Percentiles rank a stretch among this genome's conserved stretches.
Conservation (phyloP, 345 rosid species). For the Acer campestre region DNA sequence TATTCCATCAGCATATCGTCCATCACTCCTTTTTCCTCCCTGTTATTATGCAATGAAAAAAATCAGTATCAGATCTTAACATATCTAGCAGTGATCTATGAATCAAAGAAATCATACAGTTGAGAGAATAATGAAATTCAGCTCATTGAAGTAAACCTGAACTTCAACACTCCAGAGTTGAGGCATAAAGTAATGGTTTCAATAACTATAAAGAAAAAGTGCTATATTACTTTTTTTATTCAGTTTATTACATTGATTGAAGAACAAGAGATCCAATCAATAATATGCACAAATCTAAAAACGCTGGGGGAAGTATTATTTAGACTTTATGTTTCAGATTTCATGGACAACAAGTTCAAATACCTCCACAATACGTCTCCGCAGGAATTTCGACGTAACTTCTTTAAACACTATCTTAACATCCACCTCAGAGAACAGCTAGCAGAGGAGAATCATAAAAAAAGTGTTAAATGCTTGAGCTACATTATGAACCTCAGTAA, state of each 20-base stretch:
- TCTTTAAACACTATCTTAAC: constrained; percentile 98
- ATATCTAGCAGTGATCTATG: neutral
- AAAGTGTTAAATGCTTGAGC: constrained; percentile 20
- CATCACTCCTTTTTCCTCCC: constrained; percentile 99
- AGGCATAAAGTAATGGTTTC: neutral
- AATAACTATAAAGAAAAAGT: neutral
- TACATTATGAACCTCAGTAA: constrained; percentile 1
- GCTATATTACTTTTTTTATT: neutral
- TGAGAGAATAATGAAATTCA: neutral
- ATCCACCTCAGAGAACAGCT: constrained; percentile 92
- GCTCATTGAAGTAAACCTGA: neutral
- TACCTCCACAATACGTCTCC: constrained; percentile 96
- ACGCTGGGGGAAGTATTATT: neutral
- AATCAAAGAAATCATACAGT: neutral
- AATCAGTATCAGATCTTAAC: constrained; percentile 5
- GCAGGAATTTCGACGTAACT: constrained; percentile 79
- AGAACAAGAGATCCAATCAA: neutral
- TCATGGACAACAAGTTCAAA: constrained; percentile 15
- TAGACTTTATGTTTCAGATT: neutral
- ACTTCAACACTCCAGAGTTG: neutral
- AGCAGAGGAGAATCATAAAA: constrained; percentile 27
- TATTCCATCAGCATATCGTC: constrained; percentile 71
- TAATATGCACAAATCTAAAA: neutral
- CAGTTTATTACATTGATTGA: neutral
- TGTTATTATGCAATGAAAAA: constrained; percentile 32